These are phyloP conservation scores for Lumnitzera littorea DNA, from an alignment of 345 rosid species.

Conservation along the genomic window DNA sequence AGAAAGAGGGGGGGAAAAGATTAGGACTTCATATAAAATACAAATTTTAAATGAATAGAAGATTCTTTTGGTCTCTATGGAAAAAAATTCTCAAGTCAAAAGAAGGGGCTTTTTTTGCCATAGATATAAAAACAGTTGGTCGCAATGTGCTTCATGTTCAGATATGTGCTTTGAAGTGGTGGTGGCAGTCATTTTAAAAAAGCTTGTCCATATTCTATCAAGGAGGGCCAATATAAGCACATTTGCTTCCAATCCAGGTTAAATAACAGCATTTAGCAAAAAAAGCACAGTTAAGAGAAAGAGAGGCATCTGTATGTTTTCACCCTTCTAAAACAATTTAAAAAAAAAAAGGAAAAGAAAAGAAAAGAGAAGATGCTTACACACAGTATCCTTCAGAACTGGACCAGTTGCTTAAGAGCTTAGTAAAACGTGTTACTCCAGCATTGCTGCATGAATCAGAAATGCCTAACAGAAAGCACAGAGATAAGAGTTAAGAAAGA, in stretches of 20 bases:
- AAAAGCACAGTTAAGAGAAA: no score
- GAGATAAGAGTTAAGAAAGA: background rate
- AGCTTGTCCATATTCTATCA: no score
- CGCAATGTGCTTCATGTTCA: no score
- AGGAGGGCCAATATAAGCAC: no score
- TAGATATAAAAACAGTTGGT: no score
- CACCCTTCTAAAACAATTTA: no score
- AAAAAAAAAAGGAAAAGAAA: background rate
- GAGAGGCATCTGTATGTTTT: no score
- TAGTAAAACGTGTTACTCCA: conserved; percentile 53
- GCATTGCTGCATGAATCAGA: conserved; percentile 55
- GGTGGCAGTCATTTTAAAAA: no score
- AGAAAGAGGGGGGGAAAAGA: background rate
- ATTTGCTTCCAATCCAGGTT: no score
- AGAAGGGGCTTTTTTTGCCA: no score
- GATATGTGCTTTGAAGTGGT: no score
- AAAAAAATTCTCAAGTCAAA: background rate
- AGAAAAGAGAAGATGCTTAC: conserved; percentile 31
- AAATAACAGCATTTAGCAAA: no score
- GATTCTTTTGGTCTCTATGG: background rate
- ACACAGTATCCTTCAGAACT: conserved; percentile 75
- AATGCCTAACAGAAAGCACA: conserved; percentile 44
- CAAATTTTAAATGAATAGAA: background rate
- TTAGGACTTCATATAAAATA: background rate
- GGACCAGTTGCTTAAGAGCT: conserved; percentile 71